These are phyloP conservation scores for Groenewaldozyma salmanticensis DNA, from an alignment of 805 yeast species.

Conservation along the genomic window DNA sequence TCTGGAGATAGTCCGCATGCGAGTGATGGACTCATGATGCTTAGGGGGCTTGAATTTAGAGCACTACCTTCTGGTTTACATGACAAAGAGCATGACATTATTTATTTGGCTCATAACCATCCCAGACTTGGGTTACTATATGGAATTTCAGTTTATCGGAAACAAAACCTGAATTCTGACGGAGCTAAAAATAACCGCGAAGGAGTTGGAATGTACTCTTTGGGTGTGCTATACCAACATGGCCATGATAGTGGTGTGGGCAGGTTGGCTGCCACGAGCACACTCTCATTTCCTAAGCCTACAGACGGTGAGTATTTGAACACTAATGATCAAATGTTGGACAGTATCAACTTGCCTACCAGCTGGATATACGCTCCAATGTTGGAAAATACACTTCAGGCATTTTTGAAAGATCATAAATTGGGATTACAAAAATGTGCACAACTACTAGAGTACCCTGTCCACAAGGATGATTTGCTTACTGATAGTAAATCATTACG, in stretches of 20 bases:
- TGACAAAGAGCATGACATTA: constrained; percentile 39
- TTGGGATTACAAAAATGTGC: not conserved
- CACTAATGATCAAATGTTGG: not conserved
- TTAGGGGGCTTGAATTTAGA: constrained; percentile 48
- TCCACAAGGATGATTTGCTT: not conserved
- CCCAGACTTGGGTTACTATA: constrained; percentile 6
- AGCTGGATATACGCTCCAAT: constrained; percentile 33
- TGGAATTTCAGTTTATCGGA: constrained; percentile 44
- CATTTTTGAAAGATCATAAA: constrained; percentile 3
- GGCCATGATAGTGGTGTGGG: not conserved
- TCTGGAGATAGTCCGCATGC: no score
- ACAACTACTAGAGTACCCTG: not conserved
- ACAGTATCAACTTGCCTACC: constrained; percentile 4
- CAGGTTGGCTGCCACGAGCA: no score
- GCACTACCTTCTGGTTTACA: constrained; percentile 66
- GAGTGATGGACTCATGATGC: constrained; percentile 10
- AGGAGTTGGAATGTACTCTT: constrained; percentile 45
- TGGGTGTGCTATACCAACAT: constrained; percentile 40
- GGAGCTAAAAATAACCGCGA: constrained; percentile 2
- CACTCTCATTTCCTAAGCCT: not conserved
- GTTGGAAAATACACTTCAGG: constrained; percentile 14
- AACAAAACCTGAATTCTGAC: constrained; percentile 19
- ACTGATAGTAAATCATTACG: not conserved
- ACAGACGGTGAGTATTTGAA: no score
- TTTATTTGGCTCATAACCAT: constrained; percentile 37